These are phyloP conservation scores for Emmonsiellopsis sp. DNA, from an alignment of 2,329 filamentous ascomycete genomes.

Conservation along the genomic window DNA sequence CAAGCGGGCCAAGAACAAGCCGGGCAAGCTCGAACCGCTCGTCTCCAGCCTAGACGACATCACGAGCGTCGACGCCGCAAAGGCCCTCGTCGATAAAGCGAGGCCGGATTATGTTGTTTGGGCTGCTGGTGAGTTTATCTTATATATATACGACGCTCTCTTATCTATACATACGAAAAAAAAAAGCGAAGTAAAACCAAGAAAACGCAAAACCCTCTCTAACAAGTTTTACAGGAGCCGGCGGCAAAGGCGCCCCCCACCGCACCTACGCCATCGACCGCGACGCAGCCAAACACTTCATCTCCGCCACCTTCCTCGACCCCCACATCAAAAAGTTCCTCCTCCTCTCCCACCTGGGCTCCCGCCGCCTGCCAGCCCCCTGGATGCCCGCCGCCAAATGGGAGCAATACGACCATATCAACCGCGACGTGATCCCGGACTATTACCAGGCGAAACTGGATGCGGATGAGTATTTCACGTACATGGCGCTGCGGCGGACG, in stretches of 20 bases:
- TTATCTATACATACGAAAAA: too few species aligned
- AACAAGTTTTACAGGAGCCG: too few species aligned
- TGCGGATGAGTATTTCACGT: conserved; percentile 47
- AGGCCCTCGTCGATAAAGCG: conserved; percentile 45
- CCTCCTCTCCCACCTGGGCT: conserved; percentile 46
- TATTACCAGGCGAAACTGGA: conserved; percentile 48
- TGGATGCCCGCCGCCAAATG: conserved; percentile 46
- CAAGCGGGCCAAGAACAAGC: conserved; percentile 47
- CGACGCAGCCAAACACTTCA: conserved; percentile 47
- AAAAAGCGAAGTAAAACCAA: too few species aligned
- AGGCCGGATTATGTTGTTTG: conserved; percentile 39
- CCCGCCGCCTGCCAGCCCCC: conserved; percentile 37
- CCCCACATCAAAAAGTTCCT: conserved; percentile 45
- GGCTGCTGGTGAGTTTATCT: conserved; percentile 32
- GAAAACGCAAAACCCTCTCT: too few species aligned
- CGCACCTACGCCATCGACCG: conserved; percentile 46
- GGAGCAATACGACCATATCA: conserved; percentile 36
- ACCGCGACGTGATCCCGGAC: conserved; percentile 40
- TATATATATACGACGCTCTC: too few species aligned
- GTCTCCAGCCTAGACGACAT: conserved; percentile 65
- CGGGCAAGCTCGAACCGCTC: conserved; percentile 59
- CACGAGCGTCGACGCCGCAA: conserved; percentile 53
- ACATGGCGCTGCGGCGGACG: conserved; percentile 30
- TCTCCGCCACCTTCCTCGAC: conserved; percentile 38
- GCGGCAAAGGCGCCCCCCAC: conserved; percentile 44